A percentile compares a stretch with the other conserved stretches of the same genome.
Conservation (phyloP, 208 protist species). For the Crithidia fasciculata region DNA sequence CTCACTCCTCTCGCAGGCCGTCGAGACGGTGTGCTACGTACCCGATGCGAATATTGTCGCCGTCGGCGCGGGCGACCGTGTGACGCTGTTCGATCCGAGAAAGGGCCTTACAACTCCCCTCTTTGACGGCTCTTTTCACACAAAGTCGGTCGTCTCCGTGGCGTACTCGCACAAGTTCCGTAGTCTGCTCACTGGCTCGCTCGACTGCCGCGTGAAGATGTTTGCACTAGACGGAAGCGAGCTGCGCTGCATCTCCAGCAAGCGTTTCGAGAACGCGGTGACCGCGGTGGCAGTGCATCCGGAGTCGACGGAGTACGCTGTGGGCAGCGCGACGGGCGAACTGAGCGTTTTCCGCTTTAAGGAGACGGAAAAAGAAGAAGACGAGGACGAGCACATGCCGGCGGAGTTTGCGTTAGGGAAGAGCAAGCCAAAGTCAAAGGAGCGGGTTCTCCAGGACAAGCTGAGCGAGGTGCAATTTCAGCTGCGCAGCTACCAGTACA, state of each 20-base stretch:
- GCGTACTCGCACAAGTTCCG: constrained; percentile 69
- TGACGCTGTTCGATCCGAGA: constrained; percentile 73
- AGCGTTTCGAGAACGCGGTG: constrained; percentile 68
- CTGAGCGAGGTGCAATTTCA: constrained; percentile 70
- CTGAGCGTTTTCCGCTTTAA: constrained; percentile 75
- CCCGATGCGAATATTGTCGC: constrained; percentile 39
- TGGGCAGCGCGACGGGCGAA: constrained; percentile 66
- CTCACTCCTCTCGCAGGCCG: constrained; percentile 34
- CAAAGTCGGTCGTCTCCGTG: constrained; percentile 76
- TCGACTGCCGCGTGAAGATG: constrained; percentile 89
- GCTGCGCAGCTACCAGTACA: constrained; percentile 75
- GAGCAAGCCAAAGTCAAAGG: constrained; percentile 30
- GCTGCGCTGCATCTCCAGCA: constrained; percentile 62
- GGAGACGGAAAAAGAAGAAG: constrained; percentile 18
- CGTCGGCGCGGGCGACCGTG: constrained; percentile 60
- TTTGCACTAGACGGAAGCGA: constrained; percentile 51
- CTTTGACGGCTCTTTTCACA: constrained; percentile 72
- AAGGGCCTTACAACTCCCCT: constrained; percentile 58
- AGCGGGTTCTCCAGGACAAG: constrained; percentile 52
- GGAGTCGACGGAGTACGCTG: constrained; percentile 68
- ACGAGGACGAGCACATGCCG: constrained; percentile 27
- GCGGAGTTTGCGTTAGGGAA: constrained; percentile 25
- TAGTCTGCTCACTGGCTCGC: constrained; percentile 67
- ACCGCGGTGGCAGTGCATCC: constrained; percentile 73
- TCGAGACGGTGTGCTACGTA: constrained; percentile 68